Evolutionary conservation across 805 yeast genomes (phyloP).

Genomic region (Kregervanrija fluxuum): DNA sequence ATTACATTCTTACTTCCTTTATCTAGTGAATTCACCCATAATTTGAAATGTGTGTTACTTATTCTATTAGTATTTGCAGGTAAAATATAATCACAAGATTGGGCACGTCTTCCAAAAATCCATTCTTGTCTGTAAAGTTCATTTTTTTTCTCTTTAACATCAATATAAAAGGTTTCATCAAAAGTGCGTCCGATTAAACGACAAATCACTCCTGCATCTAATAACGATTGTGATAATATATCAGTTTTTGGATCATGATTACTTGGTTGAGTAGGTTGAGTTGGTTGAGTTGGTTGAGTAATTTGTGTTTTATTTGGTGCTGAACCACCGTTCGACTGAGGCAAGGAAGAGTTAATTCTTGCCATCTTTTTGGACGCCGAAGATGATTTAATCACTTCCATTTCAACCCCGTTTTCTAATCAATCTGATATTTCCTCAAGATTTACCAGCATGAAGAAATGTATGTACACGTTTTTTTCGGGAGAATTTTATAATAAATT

Average conservation of each 20-base stretch:
- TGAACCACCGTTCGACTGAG: not conserved
- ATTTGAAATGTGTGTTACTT: constrained; percentile 62
- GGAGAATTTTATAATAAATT: too few relatives aligned
- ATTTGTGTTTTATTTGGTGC: not conserved
- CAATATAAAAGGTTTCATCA: constrained; percentile 23
- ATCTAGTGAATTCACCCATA: constrained; percentile 58
- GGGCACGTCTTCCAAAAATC: constrained; percentile 61
- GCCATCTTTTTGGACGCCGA: not conserved
- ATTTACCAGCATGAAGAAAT: too few relatives aligned
- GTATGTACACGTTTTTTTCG: too few relatives aligned
- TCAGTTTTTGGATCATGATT: constrained; percentile 21
- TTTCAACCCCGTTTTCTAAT: too few relatives aligned
- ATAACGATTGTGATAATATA: constrained; percentile 19
- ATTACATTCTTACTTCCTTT: constrained; percentile 26
- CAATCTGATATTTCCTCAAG: too few relatives aligned
- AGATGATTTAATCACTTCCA: too few relatives aligned
- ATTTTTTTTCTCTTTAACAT: constrained; percentile 18
- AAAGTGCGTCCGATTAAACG: constrained; percentile 28
- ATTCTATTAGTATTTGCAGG: constrained; percentile 55
- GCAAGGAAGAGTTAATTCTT: not conserved
- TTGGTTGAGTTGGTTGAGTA: constrained; percentile 25
- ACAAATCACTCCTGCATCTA: constrained; percentile 28
- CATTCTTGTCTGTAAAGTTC: constrained; percentile 23
- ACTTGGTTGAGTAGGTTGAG: constrained; percentile 34
- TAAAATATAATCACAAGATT: constrained; percentile 53